These are phyloP conservation scores for Starmerella ratchasimensis DNA, from an alignment of 805 yeast species.

Conservation along the genomic window DNA sequence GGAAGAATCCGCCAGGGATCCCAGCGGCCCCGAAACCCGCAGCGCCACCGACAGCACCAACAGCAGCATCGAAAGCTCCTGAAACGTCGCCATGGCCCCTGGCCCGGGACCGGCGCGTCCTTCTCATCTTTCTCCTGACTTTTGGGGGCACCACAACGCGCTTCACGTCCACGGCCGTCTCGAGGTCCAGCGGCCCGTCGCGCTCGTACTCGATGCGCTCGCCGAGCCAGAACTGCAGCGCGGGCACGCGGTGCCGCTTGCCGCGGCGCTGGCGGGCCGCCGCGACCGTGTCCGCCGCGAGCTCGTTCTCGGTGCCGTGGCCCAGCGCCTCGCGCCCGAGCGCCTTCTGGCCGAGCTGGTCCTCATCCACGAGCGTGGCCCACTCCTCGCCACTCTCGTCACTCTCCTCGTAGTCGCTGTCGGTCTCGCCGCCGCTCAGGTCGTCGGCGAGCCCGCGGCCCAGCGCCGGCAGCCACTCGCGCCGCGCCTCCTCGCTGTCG, in stretches of 20 bases:
- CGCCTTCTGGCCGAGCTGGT: slow-evolving; percentile 6
- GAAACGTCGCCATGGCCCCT: too few relatives aligned
- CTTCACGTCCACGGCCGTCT: slow-evolving; percentile 17
- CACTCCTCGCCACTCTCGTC: too few relatives aligned
- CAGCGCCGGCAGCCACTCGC: slow-evolving; percentile 2
- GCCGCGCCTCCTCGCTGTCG: not conserved
- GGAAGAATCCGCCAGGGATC: too few relatives aligned
- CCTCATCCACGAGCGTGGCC: too few relatives aligned
- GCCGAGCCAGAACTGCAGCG: slow-evolving; percentile 16
- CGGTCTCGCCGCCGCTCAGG: slow-evolving; percentile 1
- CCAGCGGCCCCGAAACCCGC: too few relatives aligned
- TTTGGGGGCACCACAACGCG: too few relatives aligned
- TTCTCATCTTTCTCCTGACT: too few relatives aligned
- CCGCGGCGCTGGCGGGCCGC: slow-evolving; percentile 7
- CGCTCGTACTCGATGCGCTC: slow-evolving; percentile 16
- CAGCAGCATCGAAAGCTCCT: too few relatives aligned
- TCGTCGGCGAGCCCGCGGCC: slow-evolving; percentile 1
- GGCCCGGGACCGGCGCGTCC: too few relatives aligned
- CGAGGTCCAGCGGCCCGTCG: slow-evolving; percentile 7
- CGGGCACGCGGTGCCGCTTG: slow-evolving; percentile 16
- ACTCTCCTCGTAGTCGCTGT: slow-evolving; percentile 9
- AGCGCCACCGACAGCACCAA: too few relatives aligned
- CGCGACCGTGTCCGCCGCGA: slow-evolving; percentile 1
- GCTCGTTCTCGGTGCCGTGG: slow-evolving; percentile 6
- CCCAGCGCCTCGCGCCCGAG: slow-evolving; percentile 7